These are phyloP conservation scores for Elongisporangium senticosum DNA, from an alignment of 352 stramenopile genomes.

Conservation along the genomic window DNA sequence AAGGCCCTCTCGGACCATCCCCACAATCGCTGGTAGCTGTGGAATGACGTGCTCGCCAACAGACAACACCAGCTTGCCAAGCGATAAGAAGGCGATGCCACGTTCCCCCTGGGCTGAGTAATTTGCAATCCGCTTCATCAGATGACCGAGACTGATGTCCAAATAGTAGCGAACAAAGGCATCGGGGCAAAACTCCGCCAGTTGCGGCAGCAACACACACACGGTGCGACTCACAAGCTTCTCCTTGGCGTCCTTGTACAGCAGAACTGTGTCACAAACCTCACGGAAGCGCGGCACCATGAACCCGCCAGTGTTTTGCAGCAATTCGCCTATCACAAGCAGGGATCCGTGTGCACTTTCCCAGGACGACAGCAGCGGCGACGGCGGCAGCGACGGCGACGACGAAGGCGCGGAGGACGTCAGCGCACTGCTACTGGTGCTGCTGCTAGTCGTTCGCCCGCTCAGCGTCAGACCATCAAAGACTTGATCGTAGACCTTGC, in stretches of 20 bases:
- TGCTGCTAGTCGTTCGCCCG: constrained; percentile 9
- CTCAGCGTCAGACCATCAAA: constrained; percentile 61
- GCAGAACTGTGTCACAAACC: constrained; percentile 91
- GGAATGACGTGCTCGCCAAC: constrained; percentile 87
- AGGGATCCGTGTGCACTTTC: constrained; percentile 93
- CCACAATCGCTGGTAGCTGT: constrained; percentile 72
- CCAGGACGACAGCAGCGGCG: constrained; percentile 35
- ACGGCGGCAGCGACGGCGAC: constrained; percentile 10
- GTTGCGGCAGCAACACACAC: constrained; percentile 88
- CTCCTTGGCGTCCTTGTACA: constrained; percentile 89
- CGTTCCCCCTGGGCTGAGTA: constrained; percentile 57
- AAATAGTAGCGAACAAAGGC: constrained; percentile 94
- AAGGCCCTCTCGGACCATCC: constrained; percentile 69
- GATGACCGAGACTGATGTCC: constrained; percentile 64
- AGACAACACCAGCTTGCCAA: constrained; percentile 90
- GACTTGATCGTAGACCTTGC: constrained; percentile 89
- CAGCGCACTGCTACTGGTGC: constrained; percentile 8
- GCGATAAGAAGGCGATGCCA: constrained; percentile 87
- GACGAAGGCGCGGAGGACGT: constrained; percentile 10
- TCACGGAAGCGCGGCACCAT: constrained; percentile 97
- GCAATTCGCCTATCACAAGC: constrained; percentile 91
- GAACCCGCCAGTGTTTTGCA: constrained; percentile 94
- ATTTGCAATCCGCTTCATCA: constrained; percentile 77
- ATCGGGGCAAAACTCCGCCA: constrained; percentile 90
- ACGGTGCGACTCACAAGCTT: constrained; percentile 79